Evolutionary conservation across 2,329 filamentous ascomycete species (phyloP).

Genomic region (Colletotrichum higginsianum): DNA sequence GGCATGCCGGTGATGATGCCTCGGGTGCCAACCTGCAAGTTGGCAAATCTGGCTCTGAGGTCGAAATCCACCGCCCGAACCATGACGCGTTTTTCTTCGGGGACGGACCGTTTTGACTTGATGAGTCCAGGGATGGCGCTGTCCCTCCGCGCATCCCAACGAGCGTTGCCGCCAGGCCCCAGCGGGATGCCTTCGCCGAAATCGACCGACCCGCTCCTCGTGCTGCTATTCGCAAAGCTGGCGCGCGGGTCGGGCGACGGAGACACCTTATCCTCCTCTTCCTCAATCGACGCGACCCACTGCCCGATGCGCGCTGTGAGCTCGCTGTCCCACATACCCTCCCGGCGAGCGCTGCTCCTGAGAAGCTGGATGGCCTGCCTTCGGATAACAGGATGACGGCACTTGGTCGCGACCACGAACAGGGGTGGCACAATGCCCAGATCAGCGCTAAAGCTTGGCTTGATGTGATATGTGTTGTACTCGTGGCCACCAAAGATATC

Average conservation of each 20-base stretch:
- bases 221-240: constrained; percentile 43
- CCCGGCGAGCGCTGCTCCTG: constrained; percentile 71
- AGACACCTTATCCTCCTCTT: constrained; percentile 55
- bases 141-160: constrained; percentile 52
- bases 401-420: constrained; percentile 77
- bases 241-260: constrained; percentile 48
- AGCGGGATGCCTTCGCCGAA: constrained; percentile 52
- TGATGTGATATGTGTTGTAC: constrained; percentile 66
- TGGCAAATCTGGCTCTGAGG: constrained; percentile 64
- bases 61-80: constrained; percentile 71
- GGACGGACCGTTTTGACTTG: constrained; percentile 54
- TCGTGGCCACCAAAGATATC: constrained; percentile 59
- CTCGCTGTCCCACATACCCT: constrained; percentile 80
- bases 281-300: constrained; percentile 71
- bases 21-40: constrained; percentile 68
- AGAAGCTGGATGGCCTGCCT: constrained; percentile 74
- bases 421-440: constrained; percentile 76
- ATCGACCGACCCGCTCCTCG: constrained; percentile 50
- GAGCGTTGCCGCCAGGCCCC: constrained; percentile 61
- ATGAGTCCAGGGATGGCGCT: constrained; percentile 45
- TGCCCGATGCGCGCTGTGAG: constrained; percentile 68
- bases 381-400: constrained; percentile 69
- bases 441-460: constrained; percentile 75
- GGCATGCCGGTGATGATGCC: constrained; percentile 62
- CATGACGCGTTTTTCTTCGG: constrained; percentile 70